phyloP scores from a whole-genome alignment of 371 early-diverging fungal genomes.

The Mortierella polycephala region DNA sequence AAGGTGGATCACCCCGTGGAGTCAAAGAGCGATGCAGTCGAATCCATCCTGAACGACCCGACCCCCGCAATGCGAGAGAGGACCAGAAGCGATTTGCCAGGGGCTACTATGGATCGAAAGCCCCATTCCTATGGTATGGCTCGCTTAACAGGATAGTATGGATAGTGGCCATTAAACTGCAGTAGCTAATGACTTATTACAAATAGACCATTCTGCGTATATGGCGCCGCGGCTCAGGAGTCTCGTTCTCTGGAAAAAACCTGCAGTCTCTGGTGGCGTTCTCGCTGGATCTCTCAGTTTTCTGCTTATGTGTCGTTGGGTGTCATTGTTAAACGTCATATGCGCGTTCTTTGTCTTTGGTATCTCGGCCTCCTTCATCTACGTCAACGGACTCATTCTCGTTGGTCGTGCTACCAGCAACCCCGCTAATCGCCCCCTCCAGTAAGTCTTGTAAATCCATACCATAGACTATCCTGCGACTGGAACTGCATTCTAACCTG shows the following conservation, averaged over 20 bases:
- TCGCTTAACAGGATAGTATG: not conserved
- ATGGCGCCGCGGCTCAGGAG: constrained; percentile 58
- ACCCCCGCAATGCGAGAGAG: constrained; percentile 31
- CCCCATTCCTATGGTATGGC: constrained; percentile 2
- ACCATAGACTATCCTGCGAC: not conserved
- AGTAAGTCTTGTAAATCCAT: constrained; percentile 17
- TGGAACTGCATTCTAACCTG: not conserved
- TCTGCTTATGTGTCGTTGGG: constrained; percentile 64
- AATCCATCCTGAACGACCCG: not conserved
- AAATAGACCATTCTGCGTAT: constrained; percentile 57
- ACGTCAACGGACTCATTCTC: constrained; percentile 61
- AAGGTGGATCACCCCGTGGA: constrained; percentile 12
- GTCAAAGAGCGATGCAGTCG: constrained; percentile 16
- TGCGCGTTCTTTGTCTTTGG: constrained; percentile 62
- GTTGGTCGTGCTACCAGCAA: constrained; percentile 54
- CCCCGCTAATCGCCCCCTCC: constrained; percentile 58
- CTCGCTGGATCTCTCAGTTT: constrained; percentile 53
- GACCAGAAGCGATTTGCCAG: constrained; percentile 33
- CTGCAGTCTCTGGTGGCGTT: constrained; percentile 56
- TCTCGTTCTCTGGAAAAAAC: constrained; percentile 67
- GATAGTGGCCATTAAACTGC: not conserved
- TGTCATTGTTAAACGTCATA: constrained; percentile 62
- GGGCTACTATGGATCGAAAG: constrained; percentile 15
- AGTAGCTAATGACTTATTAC: not conserved
- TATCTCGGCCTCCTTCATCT: constrained; percentile 62